These are phyloP conservation scores for Spathaspora passalidarum DNA, from an alignment of 805 yeast genomes.

Conservation along the genomic window DNA sequence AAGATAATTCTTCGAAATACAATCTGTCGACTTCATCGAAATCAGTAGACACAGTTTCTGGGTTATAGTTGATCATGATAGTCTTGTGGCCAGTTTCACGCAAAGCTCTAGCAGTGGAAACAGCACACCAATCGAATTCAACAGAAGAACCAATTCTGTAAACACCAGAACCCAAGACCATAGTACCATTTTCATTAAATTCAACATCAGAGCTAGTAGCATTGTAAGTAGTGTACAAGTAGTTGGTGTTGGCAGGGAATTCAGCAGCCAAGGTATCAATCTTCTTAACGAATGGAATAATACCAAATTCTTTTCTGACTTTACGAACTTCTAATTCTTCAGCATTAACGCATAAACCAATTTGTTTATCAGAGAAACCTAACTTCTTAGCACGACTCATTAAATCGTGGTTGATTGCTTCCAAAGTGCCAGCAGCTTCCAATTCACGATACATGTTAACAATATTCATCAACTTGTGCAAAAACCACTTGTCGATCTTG, in stretches of 20 bases:
- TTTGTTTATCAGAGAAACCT: constrained; percentile 95
- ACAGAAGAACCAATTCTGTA: constrained; percentile 98
- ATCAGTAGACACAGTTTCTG: constrained; percentile 97
- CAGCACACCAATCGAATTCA: constrained; percentile 99
- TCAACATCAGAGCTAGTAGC: constrained; percentile 82
- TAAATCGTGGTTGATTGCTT: constrained; percentile 62
- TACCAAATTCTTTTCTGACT: constrained; percentile 73
- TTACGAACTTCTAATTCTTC: constrained; percentile 80
- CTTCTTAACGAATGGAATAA: constrained; percentile 91
- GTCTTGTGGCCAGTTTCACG: constrained; percentile 86
- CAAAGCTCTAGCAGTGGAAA: constrained; percentile 90
- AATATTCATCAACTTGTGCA: constrained; percentile 88
- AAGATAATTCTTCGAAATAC: constrained; percentile 91
- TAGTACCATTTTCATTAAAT: constrained; percentile 85
- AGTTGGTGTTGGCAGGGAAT: constrained; percentile 96
- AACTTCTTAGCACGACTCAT: constrained; percentile 81
- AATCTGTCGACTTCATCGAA: constrained; percentile 97
- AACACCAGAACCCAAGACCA: constrained; percentile 98
- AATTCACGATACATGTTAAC: constrained; percentile 84
- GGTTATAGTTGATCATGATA: constrained; percentile 95
- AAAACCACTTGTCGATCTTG: constrained; percentile 94
- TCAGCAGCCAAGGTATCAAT: constrained; percentile 98
- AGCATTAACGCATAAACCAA: constrained; percentile 70
- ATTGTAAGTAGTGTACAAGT: constrained; percentile 92
- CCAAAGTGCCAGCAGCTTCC: constrained; percentile 55